Evolutionary conservation across 768 basidiomycete species (phyloP), one percentile per base, ranked within the genome.

Genomic region (Mycena metata): DNA sequence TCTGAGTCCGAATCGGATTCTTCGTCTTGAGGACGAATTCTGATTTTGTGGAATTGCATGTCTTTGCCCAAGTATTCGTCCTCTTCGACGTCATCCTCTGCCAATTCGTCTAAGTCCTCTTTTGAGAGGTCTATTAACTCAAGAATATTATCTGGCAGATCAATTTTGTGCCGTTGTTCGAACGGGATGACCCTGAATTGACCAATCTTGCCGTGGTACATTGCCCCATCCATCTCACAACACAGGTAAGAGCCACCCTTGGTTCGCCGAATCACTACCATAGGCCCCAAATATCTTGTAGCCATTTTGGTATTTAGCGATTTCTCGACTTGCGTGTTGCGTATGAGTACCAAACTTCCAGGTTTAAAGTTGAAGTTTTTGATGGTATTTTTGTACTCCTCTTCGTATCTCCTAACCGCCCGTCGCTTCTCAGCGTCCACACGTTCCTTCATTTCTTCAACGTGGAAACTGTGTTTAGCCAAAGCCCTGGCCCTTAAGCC

Each of bases 251-350:
- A 70, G 2, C 76, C 75, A 0, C 76, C 77, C 15, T n/a, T 65
- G 5, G 72, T 78, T 6, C 72, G 66, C 0, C 72, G 62, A 7
- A 81, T 63, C 6, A 83, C 76, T 5, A 78, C 69, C 24, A 78
- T 71, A 0, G 82, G 83, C 5, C 60, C 81, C 5, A 78, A 58
- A 54, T 82, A 83, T 0, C 73, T 23, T 7, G 17, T 8, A 0
- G 61, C 69, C 23, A 67, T 17, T 71, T 76, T 51, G 0, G 71
- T 39, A 13, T 76, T 74, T 1, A 79, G 65, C 0, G 77, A 67
- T 16, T 73, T 76, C 43, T 82, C 79, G 15, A 78, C 69, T 0
- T 47, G 30, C 3, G 79, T 78, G 60, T 85, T 83, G 10, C 77
- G 69, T 0, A 81, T 72, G 0, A 65, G 17, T 7, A 65, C 54